Percentiles rank a stretch among this genome's conserved stretches.
These are phyloP conservation scores for Trichophyton verrucosum DNA, from an alignment of 2,329 filamentous ascomycete species.

Conservation along the genomic window DNA sequence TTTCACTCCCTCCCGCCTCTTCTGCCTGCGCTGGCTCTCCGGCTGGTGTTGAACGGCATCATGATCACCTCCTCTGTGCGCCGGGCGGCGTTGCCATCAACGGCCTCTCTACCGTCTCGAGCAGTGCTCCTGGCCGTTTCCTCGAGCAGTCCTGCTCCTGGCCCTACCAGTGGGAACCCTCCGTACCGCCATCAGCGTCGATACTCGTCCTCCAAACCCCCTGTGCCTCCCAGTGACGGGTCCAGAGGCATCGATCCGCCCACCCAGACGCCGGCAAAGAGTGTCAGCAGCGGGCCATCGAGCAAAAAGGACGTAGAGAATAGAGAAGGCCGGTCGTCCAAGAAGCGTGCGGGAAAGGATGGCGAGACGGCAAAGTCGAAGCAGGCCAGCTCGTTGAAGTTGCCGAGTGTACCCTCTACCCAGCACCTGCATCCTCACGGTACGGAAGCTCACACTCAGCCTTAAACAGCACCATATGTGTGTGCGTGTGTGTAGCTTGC, in stretches of 20 bases:
- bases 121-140: slow-evolving; percentile 20
- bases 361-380: slow-evolving; percentile 26
- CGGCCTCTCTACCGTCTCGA: slow-evolving; percentile 21
- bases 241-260: slow-evolving; percentile 31
- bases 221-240: slow-evolving; percentile 35
- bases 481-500: not conserved
- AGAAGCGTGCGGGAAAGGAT: slow-evolving; percentile 26
- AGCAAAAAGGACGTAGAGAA: slow-evolving; percentile 23
- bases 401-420: slow-evolving; percentile 39
- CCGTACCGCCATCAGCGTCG: slow-evolving; percentile 29
- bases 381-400: slow-evolving; percentile 29
- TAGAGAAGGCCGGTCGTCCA: slow-evolving; percentile 22
- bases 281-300: slow-evolving; percentile 23
- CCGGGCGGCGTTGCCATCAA: slow-evolving; percentile 32
- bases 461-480: not conserved
- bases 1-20: not conserved
- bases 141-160: slow-evolving; percentile 14
- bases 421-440: slow-evolving; percentile 38
- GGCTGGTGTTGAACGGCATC: not conserved
- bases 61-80: slow-evolving; percentile 38
- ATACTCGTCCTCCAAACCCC: slow-evolving; percentile 39
- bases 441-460: slow-evolving; percentile 17
- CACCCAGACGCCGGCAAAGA: slow-evolving; percentile 26
- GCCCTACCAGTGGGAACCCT: slow-evolving; percentile 21
- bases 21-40: not conserved